A percentile compares a stretch with the other conserved stretches of the same genome.
phyloP scores from a whole-genome alignment of 371 early-diverging fungal genomes.

The Mortierella sp. region DNA sequence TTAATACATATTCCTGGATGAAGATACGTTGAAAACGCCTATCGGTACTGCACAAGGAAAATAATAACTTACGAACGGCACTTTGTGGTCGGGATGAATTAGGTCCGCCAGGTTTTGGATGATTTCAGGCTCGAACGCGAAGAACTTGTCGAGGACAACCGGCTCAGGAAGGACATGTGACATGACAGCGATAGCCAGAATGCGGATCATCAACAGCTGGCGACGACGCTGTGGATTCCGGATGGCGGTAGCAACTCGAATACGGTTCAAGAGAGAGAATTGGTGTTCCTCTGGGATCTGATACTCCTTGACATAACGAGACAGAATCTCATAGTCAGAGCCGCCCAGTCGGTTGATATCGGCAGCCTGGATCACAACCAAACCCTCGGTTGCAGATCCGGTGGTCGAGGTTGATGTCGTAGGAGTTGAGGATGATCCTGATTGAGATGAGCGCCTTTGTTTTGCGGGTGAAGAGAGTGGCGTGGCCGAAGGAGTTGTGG shows the following conservation, averaged over 20 bases:
- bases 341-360: slow-evolving; percentile 40
- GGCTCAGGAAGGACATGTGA: slow-evolving; percentile 76
- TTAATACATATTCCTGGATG: not conserved
- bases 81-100: slow-evolving; percentile 77
- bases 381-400: slow-evolving; percentile 58
- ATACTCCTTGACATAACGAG: slow-evolving; percentile 59
- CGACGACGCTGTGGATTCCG: slow-evolving; percentile 62
- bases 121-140: slow-evolving; percentile 89
- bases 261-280: slow-evolving; percentile 83
- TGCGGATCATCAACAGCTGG: slow-evolving; percentile 78
- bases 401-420: not conserved
- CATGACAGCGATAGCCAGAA: slow-evolving; percentile 85
- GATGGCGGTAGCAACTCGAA: slow-evolving; percentile 79
- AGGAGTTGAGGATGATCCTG: slow-evolving; percentile 26
- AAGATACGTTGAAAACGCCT: not conserved
- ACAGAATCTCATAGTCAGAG: slow-evolving; percentile 57
- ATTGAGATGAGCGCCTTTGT: slow-evolving; percentile 36
- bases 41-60: not conserved
- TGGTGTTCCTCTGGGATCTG: slow-evolving; percentile 82
- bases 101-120: slow-evolving; percentile 82
- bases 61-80: slow-evolving; percentile 63
- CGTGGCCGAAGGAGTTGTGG: not conserved
- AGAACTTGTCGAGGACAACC: slow-evolving; percentile 79
- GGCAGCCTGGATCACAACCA: slow-evolving; percentile 59
- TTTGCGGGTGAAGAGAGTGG: slow-evolving; percentile 17